phyloP scores from a whole-genome alignment of 1,284 basidiomycete species.

The Amylostereum areolatum region DNA sequence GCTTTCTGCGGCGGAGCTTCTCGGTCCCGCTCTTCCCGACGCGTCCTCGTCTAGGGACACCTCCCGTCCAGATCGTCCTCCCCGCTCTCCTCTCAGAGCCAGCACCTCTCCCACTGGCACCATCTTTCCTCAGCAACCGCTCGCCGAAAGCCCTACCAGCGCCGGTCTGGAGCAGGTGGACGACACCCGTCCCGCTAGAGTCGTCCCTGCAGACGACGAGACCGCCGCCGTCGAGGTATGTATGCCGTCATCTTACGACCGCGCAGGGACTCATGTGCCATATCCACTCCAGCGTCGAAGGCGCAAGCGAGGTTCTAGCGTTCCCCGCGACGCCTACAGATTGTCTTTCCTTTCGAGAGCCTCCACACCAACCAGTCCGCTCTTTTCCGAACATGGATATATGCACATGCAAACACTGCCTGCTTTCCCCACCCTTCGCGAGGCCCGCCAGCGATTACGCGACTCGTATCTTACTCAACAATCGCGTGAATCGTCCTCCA shows the following conservation, averaged over 20 bases:
- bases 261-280: background rate
- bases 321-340: slow-evolving; percentile 29
- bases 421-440: slow-evolving; percentile 17
- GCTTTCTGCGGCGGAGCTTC: slow-evolving; percentile 4
- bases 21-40: slow-evolving; percentile 3
- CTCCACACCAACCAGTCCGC: slow-evolving; percentile 29
- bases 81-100: slow-evolving; percentile 13
- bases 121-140: background rate
- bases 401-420: slow-evolving; percentile 17
- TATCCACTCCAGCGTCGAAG: background rate
- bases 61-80: slow-evolving; percentile 10
- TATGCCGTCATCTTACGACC: background rate
- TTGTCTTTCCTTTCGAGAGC: slow-evolving; percentile 25
- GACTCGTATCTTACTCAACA: slow-evolving; percentile 46
- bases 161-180: too few species aligned
- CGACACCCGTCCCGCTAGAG: background rate
- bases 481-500: slow-evolving; percentile 62
- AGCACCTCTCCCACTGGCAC: slow-evolving; percentile 2
- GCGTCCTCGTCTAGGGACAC: slow-evolving; percentile 4
- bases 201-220: background rate
- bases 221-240: background rate
- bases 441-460: slow-evolving; percentile 25
- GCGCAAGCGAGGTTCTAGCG: slow-evolving; percentile 28
- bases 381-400: slow-evolving; percentile 24
- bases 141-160: too few species aligned